Percentiles rank a stretch among this genome's conserved stretches.
Evolutionary conservation across 495 filamentous ascomycete species (phyloP).

Genomic region (Sordaria brevicollis): DNA sequence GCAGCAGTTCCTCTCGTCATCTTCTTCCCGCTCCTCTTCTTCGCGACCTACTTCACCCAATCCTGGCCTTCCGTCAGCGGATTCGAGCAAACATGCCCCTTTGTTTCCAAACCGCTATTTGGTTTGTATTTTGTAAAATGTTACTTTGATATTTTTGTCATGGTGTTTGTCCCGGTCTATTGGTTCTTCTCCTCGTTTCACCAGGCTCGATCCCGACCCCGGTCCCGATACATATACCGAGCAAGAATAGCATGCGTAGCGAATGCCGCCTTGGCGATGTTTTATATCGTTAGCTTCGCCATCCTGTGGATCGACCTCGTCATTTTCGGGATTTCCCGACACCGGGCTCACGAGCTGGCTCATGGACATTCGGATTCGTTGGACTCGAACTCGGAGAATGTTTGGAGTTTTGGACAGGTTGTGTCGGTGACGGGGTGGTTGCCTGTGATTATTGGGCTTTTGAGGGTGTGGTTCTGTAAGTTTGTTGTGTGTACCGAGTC

Average conservation of each 20-base stretch:
- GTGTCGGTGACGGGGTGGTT: background rate
- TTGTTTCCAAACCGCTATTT: background rate
- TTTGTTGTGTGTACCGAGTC: too few species aligned
- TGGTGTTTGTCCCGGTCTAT: background rate
- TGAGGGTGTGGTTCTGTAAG: background rate
- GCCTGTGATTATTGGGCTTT: background rate
- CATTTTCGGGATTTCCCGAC: background rate
- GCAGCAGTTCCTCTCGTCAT: background rate
- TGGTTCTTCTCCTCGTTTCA: background rate
- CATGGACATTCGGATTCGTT: background rate
- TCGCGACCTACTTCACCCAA: background rate
- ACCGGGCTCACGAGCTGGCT: background rate
- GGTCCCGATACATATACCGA: too few species aligned
- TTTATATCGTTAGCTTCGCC: background rate
- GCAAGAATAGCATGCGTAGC: background rate
- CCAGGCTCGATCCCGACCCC: background rate
- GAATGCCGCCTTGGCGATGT: background rate
- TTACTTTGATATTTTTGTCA: background rate
- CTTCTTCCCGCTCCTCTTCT: background rate
- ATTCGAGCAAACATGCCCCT: background rate
- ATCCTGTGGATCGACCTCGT: background rate
- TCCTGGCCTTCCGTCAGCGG: background rate
- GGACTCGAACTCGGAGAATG: background rate
- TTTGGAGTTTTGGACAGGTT: background rate
- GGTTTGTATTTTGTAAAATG: background rate